These are phyloP conservation scores for Rauvolfia tetraphylla DNA, from an alignment of 257 asterid genomes.

Conservation along the genomic window DNA sequence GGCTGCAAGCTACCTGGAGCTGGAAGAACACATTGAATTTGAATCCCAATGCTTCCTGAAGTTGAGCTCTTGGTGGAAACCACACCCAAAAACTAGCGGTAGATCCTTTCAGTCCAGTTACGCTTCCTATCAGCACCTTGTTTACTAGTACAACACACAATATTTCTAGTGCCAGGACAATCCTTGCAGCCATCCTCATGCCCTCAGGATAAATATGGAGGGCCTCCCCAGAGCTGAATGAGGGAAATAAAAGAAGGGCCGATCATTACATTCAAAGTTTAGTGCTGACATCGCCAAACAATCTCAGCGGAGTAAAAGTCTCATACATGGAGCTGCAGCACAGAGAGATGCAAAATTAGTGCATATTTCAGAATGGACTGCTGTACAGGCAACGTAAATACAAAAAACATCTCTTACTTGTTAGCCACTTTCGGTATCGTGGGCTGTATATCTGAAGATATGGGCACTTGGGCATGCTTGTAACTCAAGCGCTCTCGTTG, in stretches of 20 bases:
- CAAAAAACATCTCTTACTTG: conserved; percentile 35
- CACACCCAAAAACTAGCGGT: conserved; percentile 13
- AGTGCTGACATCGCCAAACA: conserved; percentile 26
- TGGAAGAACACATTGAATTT: conserved; percentile 11
- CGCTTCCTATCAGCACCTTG: conserved; percentile 15
- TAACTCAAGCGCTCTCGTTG: conserved; percentile 29
- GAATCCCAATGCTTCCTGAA: conserved; percentile 5
- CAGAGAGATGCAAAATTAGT: not conserved
- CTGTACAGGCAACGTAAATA: not conserved
- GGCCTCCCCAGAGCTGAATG: conserved; percentile 28
- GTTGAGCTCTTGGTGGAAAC: conserved; percentile 11
- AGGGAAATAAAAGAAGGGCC: conserved; percentile 23
- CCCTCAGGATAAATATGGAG: not conserved
- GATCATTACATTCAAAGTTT: conserved; percentile 26
- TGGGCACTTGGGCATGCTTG: conserved; percentile 29
- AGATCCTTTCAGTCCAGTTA: conserved; percentile 7
- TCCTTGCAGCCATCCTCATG: not conserved
- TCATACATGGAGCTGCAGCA: conserved; percentile 27
- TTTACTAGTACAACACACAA: not conserved
- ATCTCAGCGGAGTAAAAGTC: conserved; percentile 36
- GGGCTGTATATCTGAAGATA: conserved; percentile 27
- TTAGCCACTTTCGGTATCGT: conserved; percentile 25
- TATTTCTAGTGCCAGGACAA: not conserved
- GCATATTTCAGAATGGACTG: not conserved
- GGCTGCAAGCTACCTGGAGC: conserved; percentile 18